Percentiles rank a stretch among this genome's conserved stretches.
phyloP scores from a whole-genome alignment of 805 yeast genomes.

The Sungouiozyma intestinalis region DNA sequence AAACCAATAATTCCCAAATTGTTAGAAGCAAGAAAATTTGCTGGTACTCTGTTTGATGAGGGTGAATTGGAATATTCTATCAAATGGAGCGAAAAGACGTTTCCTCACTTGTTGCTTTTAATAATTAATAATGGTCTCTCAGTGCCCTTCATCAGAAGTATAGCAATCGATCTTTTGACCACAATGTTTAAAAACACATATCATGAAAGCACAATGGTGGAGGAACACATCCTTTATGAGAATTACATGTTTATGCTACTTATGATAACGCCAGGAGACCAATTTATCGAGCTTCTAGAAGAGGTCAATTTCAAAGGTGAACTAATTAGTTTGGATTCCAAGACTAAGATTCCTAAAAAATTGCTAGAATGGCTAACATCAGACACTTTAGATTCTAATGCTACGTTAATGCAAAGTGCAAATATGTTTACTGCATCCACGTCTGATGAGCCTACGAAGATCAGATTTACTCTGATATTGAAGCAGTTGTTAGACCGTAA shows the following conservation, averaged over 20 bases:
- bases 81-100: conserved; percentile 34
- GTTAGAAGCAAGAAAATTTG: conserved; percentile 31
- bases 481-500: conserved; percentile 25
- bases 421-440: conserved; percentile 24
- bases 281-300: conserved; percentile 26
- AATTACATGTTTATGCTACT: conserved; percentile 29
- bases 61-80: conserved; percentile 36
- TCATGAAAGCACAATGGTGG: conserved; percentile 22
- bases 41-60: conserved; percentile 29
- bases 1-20: not conserved
- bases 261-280: conserved; percentile 30
- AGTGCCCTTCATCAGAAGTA: conserved; percentile 43
- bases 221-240: conserved; percentile 11
- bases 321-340: conserved; percentile 24
- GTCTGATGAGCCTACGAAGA: conserved; percentile 29
- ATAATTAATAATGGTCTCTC: conserved; percentile 47
- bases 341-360: conserved; percentile 30
- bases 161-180: conserved; percentile 37
- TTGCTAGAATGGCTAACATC: conserved; percentile 27
- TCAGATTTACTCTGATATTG: conserved; percentile 27
- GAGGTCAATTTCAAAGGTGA: conserved; percentile 31
- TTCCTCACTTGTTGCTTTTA: conserved; percentile 41
- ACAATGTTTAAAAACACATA: conserved; percentile 36
- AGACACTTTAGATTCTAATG: conserved; percentile 22
- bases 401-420: conserved; percentile 29